Evolutionary conservation across 2,329 filamentous ascomycete species (phyloP).

Genomic region (Neofusicoccum kwambonambiense): DNA sequence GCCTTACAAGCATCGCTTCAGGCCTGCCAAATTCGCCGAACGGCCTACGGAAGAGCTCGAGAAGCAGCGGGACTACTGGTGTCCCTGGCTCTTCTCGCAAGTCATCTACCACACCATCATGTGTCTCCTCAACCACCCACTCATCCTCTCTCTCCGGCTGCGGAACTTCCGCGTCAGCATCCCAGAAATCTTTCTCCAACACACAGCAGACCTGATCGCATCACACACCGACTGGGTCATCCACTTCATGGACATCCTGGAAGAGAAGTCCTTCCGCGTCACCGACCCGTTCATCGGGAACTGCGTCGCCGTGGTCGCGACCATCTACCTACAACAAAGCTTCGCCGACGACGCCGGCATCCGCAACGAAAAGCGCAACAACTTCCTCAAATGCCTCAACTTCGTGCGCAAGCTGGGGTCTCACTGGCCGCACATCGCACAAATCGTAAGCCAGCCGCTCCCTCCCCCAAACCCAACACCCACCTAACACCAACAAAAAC

Average conservation of each 20-base stretch:
- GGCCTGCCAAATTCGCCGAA: slow-evolving; percentile 48
- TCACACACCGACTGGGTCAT: slow-evolving; percentile 55
- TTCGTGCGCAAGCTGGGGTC: slow-evolving; percentile 42
- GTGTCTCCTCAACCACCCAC: slow-evolving; percentile 54
- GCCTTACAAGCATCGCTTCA: slow-evolving; percentile 52
- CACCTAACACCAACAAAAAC: neutral
- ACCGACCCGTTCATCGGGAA: slow-evolving; percentile 51
- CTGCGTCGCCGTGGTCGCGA: slow-evolving; percentile 53
- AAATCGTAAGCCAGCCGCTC: slow-evolving; percentile 26
- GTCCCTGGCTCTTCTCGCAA: slow-evolving; percentile 53
- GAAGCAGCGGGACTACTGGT: slow-evolving; percentile 52
- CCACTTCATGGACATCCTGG: slow-evolving; percentile 50
- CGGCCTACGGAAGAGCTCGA: slow-evolving; percentile 44
- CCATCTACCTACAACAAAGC: slow-evolving; percentile 55
- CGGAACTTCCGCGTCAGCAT: slow-evolving; percentile 54
- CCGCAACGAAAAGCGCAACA: slow-evolving; percentile 43
- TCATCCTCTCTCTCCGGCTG: slow-evolving; percentile 53
- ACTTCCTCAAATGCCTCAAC: slow-evolving; percentile 46
- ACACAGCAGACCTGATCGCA: slow-evolving; percentile 53
- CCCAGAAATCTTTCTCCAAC: slow-evolving; percentile 55
- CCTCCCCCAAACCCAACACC: neutral
- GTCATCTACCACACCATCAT: slow-evolving; percentile 55
- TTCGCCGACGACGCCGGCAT: slow-evolving; percentile 45
- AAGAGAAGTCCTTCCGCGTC: slow-evolving; percentile 46
- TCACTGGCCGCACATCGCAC: slow-evolving; percentile 48